phyloP scores from a whole-genome alignment of 495 filamentous ascomycete genomes.

The Hyaloscypha hepaticicola region DNA sequence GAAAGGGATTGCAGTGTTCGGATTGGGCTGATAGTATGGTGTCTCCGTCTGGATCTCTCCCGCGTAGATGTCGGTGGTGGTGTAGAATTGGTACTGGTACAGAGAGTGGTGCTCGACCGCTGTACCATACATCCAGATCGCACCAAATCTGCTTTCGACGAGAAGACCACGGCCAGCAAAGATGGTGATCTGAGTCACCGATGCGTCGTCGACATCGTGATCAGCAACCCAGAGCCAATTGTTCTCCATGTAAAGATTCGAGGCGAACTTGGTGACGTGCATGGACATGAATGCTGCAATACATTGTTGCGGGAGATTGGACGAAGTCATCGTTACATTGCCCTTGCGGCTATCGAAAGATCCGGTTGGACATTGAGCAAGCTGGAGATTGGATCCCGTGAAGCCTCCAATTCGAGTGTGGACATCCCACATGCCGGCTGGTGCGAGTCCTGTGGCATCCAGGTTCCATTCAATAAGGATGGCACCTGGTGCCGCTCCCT shows the following conservation, averaged over 20 bases:
- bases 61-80: conserved; percentile 66
- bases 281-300: conserved; percentile 50
- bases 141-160: conserved; percentile 51
- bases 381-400: conserved; percentile 42
- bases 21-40: conserved; percentile 63
- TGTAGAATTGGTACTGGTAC: conserved; percentile 77
- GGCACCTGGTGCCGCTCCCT: conserved; percentile 46
- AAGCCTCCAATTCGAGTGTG: conserved; percentile 48
- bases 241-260: conserved; percentile 57
- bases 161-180: conserved; percentile 39
- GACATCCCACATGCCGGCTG: conserved; percentile 37
- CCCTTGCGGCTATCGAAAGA: background rate
- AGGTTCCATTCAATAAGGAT: conserved; percentile 42
- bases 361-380: conserved; percentile 36
- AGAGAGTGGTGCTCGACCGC: conserved; percentile 73
- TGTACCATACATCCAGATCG: conserved; percentile 55
- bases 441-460: background rate
- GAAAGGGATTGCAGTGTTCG: conserved; percentile 60
- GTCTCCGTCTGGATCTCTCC: conserved; percentile 84
- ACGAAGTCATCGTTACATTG: background rate
- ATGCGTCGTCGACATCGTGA: conserved; percentile 48
- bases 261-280: conserved; percentile 46
- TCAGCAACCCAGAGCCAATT: conserved; percentile 60
- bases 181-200: conserved; percentile 67
- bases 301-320: conserved; percentile 36